Evolutionary conservation across 139 green algal species (phyloP).

Genomic region (Pedinophyceae sp.): DNA sequence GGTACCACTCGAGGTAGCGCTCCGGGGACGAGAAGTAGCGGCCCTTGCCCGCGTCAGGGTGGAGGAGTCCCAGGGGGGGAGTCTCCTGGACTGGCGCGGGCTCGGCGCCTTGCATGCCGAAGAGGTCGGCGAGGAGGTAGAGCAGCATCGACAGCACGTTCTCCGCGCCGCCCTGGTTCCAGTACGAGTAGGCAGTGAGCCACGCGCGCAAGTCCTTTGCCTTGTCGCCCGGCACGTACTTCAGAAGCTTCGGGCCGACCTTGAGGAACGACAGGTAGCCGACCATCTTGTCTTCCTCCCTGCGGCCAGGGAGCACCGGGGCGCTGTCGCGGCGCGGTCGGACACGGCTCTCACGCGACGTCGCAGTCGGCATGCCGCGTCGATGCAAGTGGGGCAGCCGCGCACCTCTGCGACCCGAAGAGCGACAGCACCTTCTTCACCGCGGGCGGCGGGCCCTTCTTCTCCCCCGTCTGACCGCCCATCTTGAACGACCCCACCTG

Average conservation of each 20-base stretch:
- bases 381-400: no score
- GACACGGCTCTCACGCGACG: no score
- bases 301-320: no score
- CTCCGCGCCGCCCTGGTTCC: slow-evolving; percentile 68
- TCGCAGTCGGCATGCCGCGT: no score
- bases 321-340: no score
- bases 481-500: slow-evolving; percentile 59
- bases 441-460: slow-evolving; percentile 68
- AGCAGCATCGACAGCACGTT: slow-evolving; percentile 78
- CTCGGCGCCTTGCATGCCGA: slow-evolving; percentile 12
- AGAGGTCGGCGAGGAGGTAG: slow-evolving; percentile 62
- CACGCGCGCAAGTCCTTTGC: slow-evolving; percentile 78
- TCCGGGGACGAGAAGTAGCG: slow-evolving; percentile 47
- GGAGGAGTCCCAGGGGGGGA: slow-evolving; percentile 74
- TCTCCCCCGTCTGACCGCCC: slow-evolving; percentile 26
- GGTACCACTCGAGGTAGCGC: slow-evolving; percentile 73
- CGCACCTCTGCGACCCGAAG: slow-evolving; percentile 1
- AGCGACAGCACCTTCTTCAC: slow-evolving; percentile 69
- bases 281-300: slow-evolving; percentile 95
- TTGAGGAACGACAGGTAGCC: slow-evolving; percentile 59
- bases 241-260: slow-evolving; percentile 89
- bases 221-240: slow-evolving; percentile 81
- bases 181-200: slow-evolving; percentile 74
- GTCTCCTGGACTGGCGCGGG: slow-evolving; percentile 52
- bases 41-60: slow-evolving; percentile 55